Conservation (phyloP, 108 stramenopile genomes). For the Nitzschia sp. region DNA sequence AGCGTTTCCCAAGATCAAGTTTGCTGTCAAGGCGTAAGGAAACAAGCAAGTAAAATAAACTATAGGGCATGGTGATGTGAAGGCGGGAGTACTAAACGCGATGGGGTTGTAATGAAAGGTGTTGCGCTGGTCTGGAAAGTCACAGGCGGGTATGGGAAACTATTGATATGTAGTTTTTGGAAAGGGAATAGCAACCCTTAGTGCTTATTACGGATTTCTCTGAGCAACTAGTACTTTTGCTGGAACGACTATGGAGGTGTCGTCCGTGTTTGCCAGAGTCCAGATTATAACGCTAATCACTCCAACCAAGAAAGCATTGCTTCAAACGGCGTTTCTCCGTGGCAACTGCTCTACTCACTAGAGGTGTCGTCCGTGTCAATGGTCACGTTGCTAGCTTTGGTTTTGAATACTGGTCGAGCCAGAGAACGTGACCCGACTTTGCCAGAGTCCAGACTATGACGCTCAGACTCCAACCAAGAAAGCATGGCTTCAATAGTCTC, state of each 20-base stretch:
- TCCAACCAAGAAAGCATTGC: constrained; percentile 24
- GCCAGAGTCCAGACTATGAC: not conserved
- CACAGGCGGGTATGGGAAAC: too few relatives aligned
- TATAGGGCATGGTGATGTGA: constrained; percentile 1
- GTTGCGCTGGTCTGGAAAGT: too few relatives aligned
- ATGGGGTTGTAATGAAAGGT: too few relatives aligned
- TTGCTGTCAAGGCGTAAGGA: constrained; percentile 75
- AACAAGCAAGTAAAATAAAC: constrained; percentile 13
- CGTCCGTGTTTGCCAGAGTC: not conserved
- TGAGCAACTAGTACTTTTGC: too few relatives aligned
- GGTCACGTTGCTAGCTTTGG: not conserved
- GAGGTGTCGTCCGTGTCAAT: not conserved
- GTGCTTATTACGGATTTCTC: too few relatives aligned
- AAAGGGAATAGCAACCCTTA: too few relatives aligned
- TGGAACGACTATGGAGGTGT: too few relatives aligned
- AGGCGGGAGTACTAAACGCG: not conserved
- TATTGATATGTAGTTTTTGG: too few relatives aligned
- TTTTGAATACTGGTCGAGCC: not conserved
- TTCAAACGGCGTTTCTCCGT: constrained; percentile 22
- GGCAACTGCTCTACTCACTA: constrained; percentile 35
- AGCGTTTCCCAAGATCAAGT: constrained; percentile 76
- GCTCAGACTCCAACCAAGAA: constrained; percentile 4
- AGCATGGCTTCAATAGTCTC: constrained; percentile 31
- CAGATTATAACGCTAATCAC: not conserved
- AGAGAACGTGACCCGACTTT: not conserved